A percentile compares a stretch with the other conserved stretches of the same genome.
phyloP scores from a whole-genome alignment of 129 eudicot genomes.

The Flaveria linearis region DNA sequence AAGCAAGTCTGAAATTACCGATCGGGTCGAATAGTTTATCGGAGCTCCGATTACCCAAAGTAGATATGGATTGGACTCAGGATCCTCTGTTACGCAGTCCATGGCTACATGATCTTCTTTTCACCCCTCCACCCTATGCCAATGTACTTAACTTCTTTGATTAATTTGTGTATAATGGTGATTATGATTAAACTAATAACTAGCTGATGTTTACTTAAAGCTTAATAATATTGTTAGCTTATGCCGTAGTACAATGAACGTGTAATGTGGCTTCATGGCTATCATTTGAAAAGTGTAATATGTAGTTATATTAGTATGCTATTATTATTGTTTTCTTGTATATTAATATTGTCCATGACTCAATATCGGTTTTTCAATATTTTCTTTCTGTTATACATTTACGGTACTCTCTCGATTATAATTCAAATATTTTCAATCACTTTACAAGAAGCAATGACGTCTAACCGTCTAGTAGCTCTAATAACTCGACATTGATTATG shows the following conservation, averaged over 20 bases:
- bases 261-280: too few relatives aligned
- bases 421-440: too few relatives aligned
- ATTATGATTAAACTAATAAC: background rate
- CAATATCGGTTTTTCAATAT: too few relatives aligned
- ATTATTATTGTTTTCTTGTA: too few relatives aligned
- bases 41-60: slow-evolving; percentile 62
- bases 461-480: too few relatives aligned
- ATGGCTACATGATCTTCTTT: slow-evolving; percentile 58
- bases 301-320: too few relatives aligned
- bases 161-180: background rate
- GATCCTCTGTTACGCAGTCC: slow-evolving; percentile 72
- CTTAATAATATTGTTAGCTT: background rate
- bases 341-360: too few relatives aligned
- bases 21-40: slow-evolving; percentile 34
- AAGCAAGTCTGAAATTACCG: slow-evolving; percentile 40
- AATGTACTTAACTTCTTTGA: slow-evolving; percentile 47
- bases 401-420: too few relatives aligned
- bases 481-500: too few relatives aligned
- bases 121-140: slow-evolving; percentile 46
- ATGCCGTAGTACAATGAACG: background rate
- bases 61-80: slow-evolving; percentile 49
- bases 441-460: too few relatives aligned
- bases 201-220: background rate
- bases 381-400: too few relatives aligned
- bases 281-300: too few relatives aligned